A percentile compares a stretch with the other conserved stretches of the same genome.
phyloP scores from a whole-genome alignment of 148 eudicot genomes.

The Nepenthes mirabilis region DNA sequence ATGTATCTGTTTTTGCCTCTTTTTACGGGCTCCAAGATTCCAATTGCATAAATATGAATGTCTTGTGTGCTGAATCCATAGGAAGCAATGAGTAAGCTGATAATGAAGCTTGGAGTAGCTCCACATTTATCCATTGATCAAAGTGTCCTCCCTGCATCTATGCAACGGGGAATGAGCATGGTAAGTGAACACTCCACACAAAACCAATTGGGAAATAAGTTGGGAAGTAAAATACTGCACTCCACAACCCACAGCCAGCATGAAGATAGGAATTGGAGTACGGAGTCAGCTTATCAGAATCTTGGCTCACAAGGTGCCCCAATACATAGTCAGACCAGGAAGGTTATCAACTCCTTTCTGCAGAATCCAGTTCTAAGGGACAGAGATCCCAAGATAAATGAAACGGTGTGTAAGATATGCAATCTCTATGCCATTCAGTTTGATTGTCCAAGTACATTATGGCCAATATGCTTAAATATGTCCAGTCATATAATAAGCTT shows the following conservation, averaged over 20 bases:
- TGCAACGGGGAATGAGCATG: slow-evolving; percentile 38
- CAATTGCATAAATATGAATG: neutral
- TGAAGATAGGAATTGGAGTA: slow-evolving; percentile 13
- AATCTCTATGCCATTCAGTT: neutral
- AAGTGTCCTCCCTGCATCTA: slow-evolving; percentile 50
- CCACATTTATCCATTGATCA: slow-evolving; percentile 43
- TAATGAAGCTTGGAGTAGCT: slow-evolving; percentile 58
- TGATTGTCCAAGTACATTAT: neutral
- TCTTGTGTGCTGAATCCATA: slow-evolving; percentile 19
- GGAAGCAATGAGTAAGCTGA: slow-evolving; percentile 48
- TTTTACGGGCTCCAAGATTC: neutral
- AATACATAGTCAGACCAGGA: slow-evolving; percentile 40
- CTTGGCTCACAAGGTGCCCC: slow-evolving; percentile 24
- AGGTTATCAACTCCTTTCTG: slow-evolving; percentile 46
- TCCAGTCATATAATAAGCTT: no score
- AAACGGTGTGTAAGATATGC: slow-evolving; percentile 23
- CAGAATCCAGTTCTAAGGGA: slow-evolving; percentile 48
- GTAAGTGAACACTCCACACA: slow-evolving; percentile 27
- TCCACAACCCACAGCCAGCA: slow-evolving; percentile 14
- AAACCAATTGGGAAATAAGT: slow-evolving; percentile 37
- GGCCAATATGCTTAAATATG: neutral
- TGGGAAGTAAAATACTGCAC: slow-evolving; percentile 21
- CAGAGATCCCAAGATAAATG: slow-evolving; percentile 13
- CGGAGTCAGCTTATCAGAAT: slow-evolving; percentile 14
- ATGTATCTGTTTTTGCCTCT: slow-evolving; percentile 13